phyloP scores from a whole-genome alignment of 805 yeast genomes.

The Saccharomycodes ludwigii region DNA sequence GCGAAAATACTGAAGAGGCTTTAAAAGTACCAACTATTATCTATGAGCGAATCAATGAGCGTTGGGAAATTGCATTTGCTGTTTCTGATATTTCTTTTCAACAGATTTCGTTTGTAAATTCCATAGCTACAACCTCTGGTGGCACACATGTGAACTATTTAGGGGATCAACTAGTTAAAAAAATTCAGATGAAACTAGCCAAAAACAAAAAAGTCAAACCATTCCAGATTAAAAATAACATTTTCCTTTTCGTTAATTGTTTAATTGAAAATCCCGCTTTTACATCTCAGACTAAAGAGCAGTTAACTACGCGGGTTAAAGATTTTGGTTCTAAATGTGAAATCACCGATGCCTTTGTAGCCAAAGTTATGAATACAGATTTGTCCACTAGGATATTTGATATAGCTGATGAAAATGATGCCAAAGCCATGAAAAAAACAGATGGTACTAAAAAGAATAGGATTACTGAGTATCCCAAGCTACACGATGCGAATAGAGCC shows the following conservation, averaged over 20 bases:
- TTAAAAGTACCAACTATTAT: conserved; percentile 46
- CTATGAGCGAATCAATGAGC: conserved; percentile 66
- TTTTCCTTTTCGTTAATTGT: conserved; percentile 86
- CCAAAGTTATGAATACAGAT: conserved; percentile 63
- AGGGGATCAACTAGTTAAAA: conserved; percentile 71
- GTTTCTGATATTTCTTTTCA: conserved; percentile 82
- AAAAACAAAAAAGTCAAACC: conserved; percentile 67
- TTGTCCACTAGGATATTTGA: conserved; percentile 55
- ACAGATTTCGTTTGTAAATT: conserved; percentile 93
- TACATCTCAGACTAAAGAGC: conserved; percentile 95
- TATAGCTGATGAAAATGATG: conserved; percentile 81
- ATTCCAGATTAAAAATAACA: conserved; percentile 77
- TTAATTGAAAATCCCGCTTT: conserved; percentile 93
- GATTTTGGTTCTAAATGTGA: conserved; percentile 82
- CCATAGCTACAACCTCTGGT: conserved; percentile 94
- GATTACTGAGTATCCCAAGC: conserved; percentile 77
- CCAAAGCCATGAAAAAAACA: conserved; percentile 71
- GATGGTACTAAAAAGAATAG: conserved; percentile 81
- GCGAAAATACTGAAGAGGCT: conserved; percentile 21
- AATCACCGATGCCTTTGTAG: conserved; percentile 68
- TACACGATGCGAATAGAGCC: conserved; percentile 93
- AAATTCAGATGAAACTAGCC: conserved; percentile 60
- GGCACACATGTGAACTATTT: conserved; percentile 90
- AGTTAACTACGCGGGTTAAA: conserved; percentile 73
- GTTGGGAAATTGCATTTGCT: conserved; percentile 96